A percentile compares a stretch with the other conserved stretches of the same genome.
These are phyloP conservation scores for Heritiera littoralis DNA, from an alignment of 345 rosid genomes.

Conservation along the genomic window DNA sequence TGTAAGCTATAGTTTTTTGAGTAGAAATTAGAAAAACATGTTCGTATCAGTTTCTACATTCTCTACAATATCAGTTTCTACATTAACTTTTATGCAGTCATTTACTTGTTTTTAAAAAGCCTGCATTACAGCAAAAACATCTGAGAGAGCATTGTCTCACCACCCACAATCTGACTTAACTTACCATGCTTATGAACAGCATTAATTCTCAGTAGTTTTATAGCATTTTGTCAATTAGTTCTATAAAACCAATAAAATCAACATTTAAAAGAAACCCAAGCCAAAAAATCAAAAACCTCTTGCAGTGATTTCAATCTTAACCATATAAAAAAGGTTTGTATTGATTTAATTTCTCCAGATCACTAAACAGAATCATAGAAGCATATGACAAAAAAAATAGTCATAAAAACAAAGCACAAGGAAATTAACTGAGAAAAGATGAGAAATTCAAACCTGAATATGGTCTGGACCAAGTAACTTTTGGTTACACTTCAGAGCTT, in stretches of 20 bases:
- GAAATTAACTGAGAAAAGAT: conserved; percentile 11
- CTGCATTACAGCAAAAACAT: not conserved
- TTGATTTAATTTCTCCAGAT: not conserved
- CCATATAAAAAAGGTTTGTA: not conserved
- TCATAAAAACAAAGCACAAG: not conserved
- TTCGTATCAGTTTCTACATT: no score
- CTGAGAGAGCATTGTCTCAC: not conserved
- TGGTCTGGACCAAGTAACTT: conserved; percentile 98
- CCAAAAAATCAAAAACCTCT: not conserved
- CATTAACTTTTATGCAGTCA: not conserved
- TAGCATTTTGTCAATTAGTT: conserved; percentile 9
- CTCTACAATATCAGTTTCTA: no score
- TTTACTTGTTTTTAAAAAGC: not conserved
- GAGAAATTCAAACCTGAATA: conserved; percentile 74
- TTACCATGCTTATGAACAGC: not conserved
- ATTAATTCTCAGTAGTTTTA: not conserved
- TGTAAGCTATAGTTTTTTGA: no score
- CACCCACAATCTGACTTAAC: not conserved
- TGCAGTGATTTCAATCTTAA: not conserved
- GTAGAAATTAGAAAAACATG: no score
- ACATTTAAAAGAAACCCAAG: not conserved
- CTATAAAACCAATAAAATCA: not conserved
- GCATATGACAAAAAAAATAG: not conserved
- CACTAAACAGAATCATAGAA: not conserved
- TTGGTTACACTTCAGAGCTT: conserved; percentile 95